Conservation (phyloP, 1,284 basidiomycete species). For the Heterobasidion occidentale region DNA sequence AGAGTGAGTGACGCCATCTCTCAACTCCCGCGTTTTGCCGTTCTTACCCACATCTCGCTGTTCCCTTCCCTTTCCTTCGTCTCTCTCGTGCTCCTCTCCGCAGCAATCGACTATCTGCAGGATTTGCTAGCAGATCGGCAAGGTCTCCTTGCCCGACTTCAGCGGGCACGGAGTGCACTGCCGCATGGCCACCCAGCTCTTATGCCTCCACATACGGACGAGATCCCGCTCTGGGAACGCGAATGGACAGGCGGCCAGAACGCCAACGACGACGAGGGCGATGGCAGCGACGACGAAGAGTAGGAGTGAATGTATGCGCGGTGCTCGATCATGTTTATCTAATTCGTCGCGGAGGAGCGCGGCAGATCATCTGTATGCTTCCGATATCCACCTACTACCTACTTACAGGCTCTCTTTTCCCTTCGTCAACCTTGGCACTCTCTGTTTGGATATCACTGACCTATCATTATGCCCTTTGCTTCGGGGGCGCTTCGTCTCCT, state of each 20-base stretch:
- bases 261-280: constrained; percentile 30
- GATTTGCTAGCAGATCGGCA: constrained; percentile 52
- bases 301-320: neutral
- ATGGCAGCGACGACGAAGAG: constrained; percentile 39
- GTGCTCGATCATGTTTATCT: too few species aligned
- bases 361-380: too few species aligned
- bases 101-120: constrained; percentile 81
- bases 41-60: constrained; percentile 1
- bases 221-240: constrained; percentile 58
- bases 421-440: too few species aligned
- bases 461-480: too few species aligned
- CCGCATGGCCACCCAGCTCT: constrained; percentile 50
- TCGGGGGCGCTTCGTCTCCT: too few species aligned
- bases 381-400: too few species aligned
- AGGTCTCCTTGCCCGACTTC: constrained; percentile 46
- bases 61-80: constrained; percentile 7
- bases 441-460: too few species aligned
- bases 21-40: constrained; percentile 3
- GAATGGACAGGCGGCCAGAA: constrained; percentile 70
- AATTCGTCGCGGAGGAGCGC: too few species aligned
- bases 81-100: neutral
- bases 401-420: too few species aligned
- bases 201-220: constrained; percentile 24
- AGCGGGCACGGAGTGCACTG: constrained; percentile 48
- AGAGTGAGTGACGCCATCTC: constrained; percentile 48